Base-by-base conservation (phyloP, 1,284 basidiomycete species). In the Ceratobasidium sp. region DNA sequence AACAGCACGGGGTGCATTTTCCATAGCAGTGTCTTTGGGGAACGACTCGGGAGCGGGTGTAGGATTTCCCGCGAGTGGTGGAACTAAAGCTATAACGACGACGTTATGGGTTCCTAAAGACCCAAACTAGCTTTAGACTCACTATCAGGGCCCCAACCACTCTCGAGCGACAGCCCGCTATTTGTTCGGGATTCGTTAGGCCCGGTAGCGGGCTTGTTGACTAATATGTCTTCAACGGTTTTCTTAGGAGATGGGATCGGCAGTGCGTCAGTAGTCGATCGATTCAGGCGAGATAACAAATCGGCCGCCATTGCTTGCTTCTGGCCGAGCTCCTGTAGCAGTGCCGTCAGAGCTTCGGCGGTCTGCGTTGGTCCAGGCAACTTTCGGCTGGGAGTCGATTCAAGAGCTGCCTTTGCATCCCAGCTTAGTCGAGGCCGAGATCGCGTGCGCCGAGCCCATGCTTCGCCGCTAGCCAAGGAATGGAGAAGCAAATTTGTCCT, bases 371-470 rank as follows among this genome's bases (percentile, higher is more conserved):
- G 37, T 8, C 32, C 29, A 59, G 25, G 44, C 25, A 29, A 2
- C 44, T 61, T 71, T 40, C n/a, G 22, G 25, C 19, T 25, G 1
- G 46, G 32, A 15, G 46, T n/a, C 19, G 59, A 40, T 11, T 65
- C 71, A 17, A 64, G 59, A 25, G 61, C 32, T 13, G 43, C 6
- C 54, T 74, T 74, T n/a, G 61, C 43, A 5, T 32, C 61, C 71
- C 71, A 65, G 11, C 22, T 65, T 6, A 65, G 43, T 2, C 71
- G 59, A 64, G 59, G 22, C 32, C 34, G 29, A 40, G 46, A 29
- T 61, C 61, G 71, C 19, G 71, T 74, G 9, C 71, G 43, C n/a
- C 71, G 71, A 65, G 71, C 71, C 61, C 44, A 74, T 43, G 71
- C 61, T 49, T 62, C 59, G 17, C 71, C 56, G 25, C 71, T 74